Base-by-base conservation (phyloP, 108 stramenopile species). In the Cylindrotheca closterium region DNA sequence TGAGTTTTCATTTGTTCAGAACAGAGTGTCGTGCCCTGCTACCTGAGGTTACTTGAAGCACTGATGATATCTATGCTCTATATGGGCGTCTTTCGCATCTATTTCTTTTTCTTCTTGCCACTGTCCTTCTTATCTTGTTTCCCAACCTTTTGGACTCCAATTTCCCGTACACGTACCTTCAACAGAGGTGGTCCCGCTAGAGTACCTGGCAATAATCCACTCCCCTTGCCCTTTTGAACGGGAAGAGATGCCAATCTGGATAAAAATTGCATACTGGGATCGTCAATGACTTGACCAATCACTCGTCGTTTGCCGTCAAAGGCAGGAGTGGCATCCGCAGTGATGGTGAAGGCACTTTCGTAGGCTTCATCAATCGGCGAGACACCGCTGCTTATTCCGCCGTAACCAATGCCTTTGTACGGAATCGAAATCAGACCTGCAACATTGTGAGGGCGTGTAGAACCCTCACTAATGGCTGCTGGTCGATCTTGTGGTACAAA, bases 261-360 rank as follows among this genome's bases (percentile, higher is more conserved):
- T 28, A 91, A 58, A 42, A 80, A 67, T 63, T 70, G 79, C 90
- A 91, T 91, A 30, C 79, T 80, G 19, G 58, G 51, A 1, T 56
- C 72, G 70, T 91, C 89, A 29, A 87, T 61, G 5, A 85, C 33
- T 60, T 91, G 89, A 24, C 86, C 86, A 61, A 87, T 78, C 19
- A 91, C 84, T 34, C 74, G 68, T 48, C 79, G 82, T 1, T 23
- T 54, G 18, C 61, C 72, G 33, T 87, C 86, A 71, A 85, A 75
- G n/a, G 74, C 63, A 17, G 81, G 69, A n/a, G 63, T 61, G 1
- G 67, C 48, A 4, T 37, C 63, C 7, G 81, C 85, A 2, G 81
- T 83, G 33, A 89, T 73, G 68, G 79, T 74, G 63, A 89, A 86
- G 22, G 85, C 58, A 37, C 68, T 67, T 31, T 79, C 76, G 55